Evolutionary conservation across 257 asterid genomes (phyloP).

Genomic region (Avicennia marina): DNA sequence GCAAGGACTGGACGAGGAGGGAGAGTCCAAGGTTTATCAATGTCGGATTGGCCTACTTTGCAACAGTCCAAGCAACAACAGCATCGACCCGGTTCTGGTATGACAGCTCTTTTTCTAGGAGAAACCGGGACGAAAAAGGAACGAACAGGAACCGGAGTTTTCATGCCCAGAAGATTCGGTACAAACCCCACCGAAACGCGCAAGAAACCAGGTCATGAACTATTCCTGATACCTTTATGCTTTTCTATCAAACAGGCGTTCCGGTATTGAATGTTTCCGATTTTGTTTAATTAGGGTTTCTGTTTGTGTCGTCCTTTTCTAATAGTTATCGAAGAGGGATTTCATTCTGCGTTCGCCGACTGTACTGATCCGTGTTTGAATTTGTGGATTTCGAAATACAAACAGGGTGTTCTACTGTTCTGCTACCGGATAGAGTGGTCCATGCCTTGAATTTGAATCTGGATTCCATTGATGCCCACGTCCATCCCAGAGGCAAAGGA

Average conservation of each 20-base stretch:
- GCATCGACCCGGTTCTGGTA: constrained; percentile 43
- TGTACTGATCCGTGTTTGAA: constrained; percentile 7
- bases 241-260: too few relatives aligned
- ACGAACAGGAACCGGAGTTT: constrained; percentile 86
- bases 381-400: neutral
- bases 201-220: constrained; percentile 45
- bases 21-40: constrained; percentile 15
- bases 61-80: constrained; percentile 34
- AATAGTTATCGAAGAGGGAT: neutral
- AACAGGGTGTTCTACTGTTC: constrained; percentile 51
- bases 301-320: neutral
- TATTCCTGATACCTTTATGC: neutral
- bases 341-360: neutral
- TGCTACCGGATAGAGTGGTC: constrained; percentile 62
- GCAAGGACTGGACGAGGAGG: constrained; percentile 19
- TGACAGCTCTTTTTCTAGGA: constrained; percentile 61
- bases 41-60: constrained; percentile 54
- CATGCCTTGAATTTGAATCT: constrained; percentile 57
- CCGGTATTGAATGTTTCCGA: neutral
- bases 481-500: constrained; percentile 10
- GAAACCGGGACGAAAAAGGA: constrained; percentile 45
- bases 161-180: constrained; percentile 56
- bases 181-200: constrained; percentile 32
- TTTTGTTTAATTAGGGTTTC: neutral
- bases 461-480: constrained; percentile 27